Base-by-base conservation (phyloP, 768 basidiomycete species). In the Plicaturopsis crispa region DNA sequence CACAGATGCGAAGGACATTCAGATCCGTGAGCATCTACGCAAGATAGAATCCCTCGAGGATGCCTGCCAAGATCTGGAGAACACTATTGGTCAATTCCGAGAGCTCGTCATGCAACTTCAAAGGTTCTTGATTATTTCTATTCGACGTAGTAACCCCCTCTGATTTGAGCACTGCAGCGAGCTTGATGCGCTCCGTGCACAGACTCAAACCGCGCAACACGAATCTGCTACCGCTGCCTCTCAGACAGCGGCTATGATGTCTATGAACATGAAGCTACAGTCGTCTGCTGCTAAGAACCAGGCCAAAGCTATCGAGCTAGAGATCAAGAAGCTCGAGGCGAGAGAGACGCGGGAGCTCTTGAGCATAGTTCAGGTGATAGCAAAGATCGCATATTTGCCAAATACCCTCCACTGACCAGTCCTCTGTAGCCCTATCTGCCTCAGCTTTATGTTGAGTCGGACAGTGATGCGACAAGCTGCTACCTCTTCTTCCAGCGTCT, bases 401-500 rank as follows among this genome's bases (percentile, higher is more conserved):
- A 35, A 12, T 11, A 20, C 13, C 23, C 11, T 31, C 6, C 16
- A 26, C 28, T 11, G 17, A 39, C 14, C 4, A 38, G n/a, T 10
- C 12, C 23, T 22, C 39, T 41, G 7, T 49, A 91, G 85, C 86
- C 90, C 3, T 98, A 97, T 61, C 65, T 99, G 6, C 92, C 93
- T 2, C 84, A 88, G 55, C 57, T 89, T 8, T 99, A 96, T 52
- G 72, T 88, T 32, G 89, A 97, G 50, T 78, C 76, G 10, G 96
- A 99, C 57, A 76, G 72, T 46, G 90, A 91, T 47, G 85, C 94
- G 0, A 88, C 91, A 3, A 81, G 74, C 46, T 86, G 87, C 48
- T 87, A 94, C 48, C 66, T 98, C 42, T 88, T 96, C 72, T 96
- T 98, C 79, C 82, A 83, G 46, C 80, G 96, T 6, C 59, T 98